Conservation (phyloP, 345 rosid genomes). For the Noccaea bulbosa region DNA sequence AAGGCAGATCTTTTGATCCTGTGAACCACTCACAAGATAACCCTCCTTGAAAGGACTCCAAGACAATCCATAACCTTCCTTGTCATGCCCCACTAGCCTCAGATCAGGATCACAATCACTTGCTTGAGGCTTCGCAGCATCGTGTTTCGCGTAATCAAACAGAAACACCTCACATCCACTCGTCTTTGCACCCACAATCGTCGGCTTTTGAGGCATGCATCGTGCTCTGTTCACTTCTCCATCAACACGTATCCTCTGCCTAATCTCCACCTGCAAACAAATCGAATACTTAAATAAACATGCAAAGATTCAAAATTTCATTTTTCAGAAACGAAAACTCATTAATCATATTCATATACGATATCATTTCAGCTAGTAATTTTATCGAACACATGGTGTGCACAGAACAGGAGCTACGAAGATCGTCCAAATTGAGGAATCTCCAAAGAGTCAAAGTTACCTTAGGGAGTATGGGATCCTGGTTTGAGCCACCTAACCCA, state of each 20-base stretch:
- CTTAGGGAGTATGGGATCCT: slow-evolving; percentile 62
- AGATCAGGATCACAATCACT: slow-evolving; percentile 75
- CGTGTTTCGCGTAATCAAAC: slow-evolving; percentile 67
- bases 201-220: slow-evolving; percentile 85
- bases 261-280: slow-evolving; percentile 69
- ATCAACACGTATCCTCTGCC: slow-evolving; percentile 74
- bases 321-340: neutral
- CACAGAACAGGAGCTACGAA: slow-evolving; percentile 3
- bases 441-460: slow-evolving; percentile 32
- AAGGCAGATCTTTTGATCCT: slow-evolving; percentile 79
- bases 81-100: slow-evolving; percentile 85
- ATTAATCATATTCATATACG: neutral
- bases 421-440: neutral
- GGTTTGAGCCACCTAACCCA: slow-evolving; percentile 41
- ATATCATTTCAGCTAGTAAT: slow-evolving; percentile 18
- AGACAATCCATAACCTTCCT: slow-evolving; percentile 90
- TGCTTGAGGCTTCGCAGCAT: slow-evolving; percentile 46
- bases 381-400: slow-evolving; percentile 48
- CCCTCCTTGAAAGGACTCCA: slow-evolving; percentile 91
- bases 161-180: slow-evolving; percentile 77
- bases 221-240: slow-evolving; percentile 95
- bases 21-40: slow-evolving; percentile 89
- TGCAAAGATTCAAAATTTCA: neutral
- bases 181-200: slow-evolving; percentile 77
- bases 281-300: neutral